These are phyloP conservation scores for Wickerhamomyces sydowiorum DNA, from an alignment of 805 yeast genomes.

Conservation along the genomic window DNA sequence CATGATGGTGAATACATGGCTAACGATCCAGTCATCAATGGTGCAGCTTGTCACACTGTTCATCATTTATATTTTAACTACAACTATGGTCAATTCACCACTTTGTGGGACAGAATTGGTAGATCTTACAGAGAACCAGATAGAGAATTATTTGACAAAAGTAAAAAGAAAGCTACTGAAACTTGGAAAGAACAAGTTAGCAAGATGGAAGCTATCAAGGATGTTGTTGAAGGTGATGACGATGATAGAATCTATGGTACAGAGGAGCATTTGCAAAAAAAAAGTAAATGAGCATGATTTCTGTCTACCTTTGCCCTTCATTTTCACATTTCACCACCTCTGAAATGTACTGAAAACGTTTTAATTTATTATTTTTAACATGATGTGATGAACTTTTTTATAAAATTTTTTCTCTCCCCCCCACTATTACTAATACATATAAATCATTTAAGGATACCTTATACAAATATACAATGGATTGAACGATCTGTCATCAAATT, in stretches of 20 bases:
- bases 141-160: conserved; percentile 68
- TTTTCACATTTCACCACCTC: no score
- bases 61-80: conserved; percentile 97
- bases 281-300: neutral
- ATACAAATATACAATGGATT: no score
- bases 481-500: no score
- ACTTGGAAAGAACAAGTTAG: conserved; percentile 68
- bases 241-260: conserved; percentile 71
- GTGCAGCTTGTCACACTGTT: conserved; percentile 97
- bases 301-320: no score
- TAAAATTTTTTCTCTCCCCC: no score
- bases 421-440: no score
- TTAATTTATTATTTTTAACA: no score
- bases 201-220: conserved; percentile 75
- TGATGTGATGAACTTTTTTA: no score
- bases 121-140: conserved; percentile 93
- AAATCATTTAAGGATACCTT: no score
- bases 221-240: conserved; percentile 69
- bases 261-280: conserved; percentile 26
- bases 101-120: conserved; percentile 96
- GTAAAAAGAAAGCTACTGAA: conserved; percentile 46
- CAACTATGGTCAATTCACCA: conserved; percentile 97
- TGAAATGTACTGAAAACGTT: no score
- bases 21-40: conserved; percentile 89
- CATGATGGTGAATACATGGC: conserved; percentile 97